A percentile compares a stretch with the other conserved stretches of the same genome.
Conservation (phyloP, 257 asterid species). For the Solanum chaucha region DNA sequence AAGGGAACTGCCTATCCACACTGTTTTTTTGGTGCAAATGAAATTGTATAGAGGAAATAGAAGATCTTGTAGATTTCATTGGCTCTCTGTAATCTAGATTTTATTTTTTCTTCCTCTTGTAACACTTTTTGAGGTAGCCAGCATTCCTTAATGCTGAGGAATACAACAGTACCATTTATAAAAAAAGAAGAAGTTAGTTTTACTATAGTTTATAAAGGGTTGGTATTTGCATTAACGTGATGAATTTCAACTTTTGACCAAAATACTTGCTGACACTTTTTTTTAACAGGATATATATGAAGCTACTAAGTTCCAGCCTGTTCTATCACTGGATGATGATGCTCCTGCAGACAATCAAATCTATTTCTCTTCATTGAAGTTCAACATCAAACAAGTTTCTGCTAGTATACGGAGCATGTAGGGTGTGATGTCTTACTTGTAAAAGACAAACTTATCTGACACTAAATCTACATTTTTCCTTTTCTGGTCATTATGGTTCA, state of each 20-base stretch:
- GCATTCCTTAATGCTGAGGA: not conserved
- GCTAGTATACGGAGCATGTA: slow-evolving; percentile 60
- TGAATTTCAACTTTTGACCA: not conserved
- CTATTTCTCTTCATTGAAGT: slow-evolving; percentile 52
- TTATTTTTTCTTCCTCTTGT: not conserved
- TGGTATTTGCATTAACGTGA: not conserved
- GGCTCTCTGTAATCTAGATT: not conserved
- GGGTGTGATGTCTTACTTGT: not conserved
- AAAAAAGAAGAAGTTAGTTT: not conserved
- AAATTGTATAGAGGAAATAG: not conserved
- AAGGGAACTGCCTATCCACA: not conserved
- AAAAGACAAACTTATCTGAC: not conserved
- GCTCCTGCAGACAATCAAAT: slow-evolving; percentile 44
- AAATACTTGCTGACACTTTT: not conserved
- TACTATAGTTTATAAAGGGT: not conserved
- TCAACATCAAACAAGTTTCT: slow-evolving; percentile 47
- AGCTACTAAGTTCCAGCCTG: slow-evolving; percentile 85
- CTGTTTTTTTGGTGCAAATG: not conserved
- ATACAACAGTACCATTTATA: not conserved
- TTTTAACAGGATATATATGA: slow-evolving; percentile 81
- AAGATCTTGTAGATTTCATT: not conserved
- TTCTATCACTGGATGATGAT: slow-evolving; percentile 43
- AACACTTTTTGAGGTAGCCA: not conserved
- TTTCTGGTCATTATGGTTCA: not conserved
- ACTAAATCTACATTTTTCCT: not conserved